Percentiles rank a stretch among this genome's conserved stretches.
These are phyloP conservation scores for Haplographium delicatum DNA, from an alignment of 495 filamentous ascomycete species.

Conservation along the genomic window DNA sequence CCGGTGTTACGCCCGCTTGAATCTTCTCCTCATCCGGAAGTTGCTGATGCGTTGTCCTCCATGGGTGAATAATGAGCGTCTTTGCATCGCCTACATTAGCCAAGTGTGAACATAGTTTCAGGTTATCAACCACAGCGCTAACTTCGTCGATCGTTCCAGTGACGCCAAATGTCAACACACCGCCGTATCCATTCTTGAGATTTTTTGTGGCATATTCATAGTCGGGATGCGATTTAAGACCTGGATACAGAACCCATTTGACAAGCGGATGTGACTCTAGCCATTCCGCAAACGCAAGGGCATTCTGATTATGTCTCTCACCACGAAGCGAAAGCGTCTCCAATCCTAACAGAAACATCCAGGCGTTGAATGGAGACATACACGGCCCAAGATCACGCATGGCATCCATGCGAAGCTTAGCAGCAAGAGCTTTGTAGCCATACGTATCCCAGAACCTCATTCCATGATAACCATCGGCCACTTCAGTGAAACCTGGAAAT, in stretches of 20 bases:
- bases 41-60: constrained; percentile 95
- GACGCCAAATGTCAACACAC: constrained; percentile 89
- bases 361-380: constrained; percentile 91
- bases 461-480: constrained; percentile 89
- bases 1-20: constrained; percentile 72
- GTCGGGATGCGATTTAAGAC: constrained; percentile 73
- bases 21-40: constrained; percentile 76
- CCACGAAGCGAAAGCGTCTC: constrained; percentile 85
- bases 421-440: constrained; percentile 75
- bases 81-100: constrained; percentile 77
- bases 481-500: constrained; percentile 93
- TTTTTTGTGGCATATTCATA: constrained; percentile 87
- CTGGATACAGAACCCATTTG: constrained; percentile 94
- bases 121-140: constrained; percentile 82
- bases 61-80: constrained; percentile 94
- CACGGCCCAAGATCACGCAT: constrained; percentile 80
- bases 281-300: constrained; percentile 77
- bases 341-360: constrained; percentile 83
- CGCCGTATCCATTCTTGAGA: constrained; percentile 79
- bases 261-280: constrained; percentile 58
- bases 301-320: constrained; percentile 85
- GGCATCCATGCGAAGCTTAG: constrained; percentile 75
- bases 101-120: constrained; percentile 92
- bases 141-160: constrained; percentile 81
- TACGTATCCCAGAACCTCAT: constrained; percentile 98